Evolutionary conservation across 2,329 filamentous ascomycete species (phyloP), one percentile per base, ranked within the genome.

Genomic region (Rutstroemia sp.): DNA sequence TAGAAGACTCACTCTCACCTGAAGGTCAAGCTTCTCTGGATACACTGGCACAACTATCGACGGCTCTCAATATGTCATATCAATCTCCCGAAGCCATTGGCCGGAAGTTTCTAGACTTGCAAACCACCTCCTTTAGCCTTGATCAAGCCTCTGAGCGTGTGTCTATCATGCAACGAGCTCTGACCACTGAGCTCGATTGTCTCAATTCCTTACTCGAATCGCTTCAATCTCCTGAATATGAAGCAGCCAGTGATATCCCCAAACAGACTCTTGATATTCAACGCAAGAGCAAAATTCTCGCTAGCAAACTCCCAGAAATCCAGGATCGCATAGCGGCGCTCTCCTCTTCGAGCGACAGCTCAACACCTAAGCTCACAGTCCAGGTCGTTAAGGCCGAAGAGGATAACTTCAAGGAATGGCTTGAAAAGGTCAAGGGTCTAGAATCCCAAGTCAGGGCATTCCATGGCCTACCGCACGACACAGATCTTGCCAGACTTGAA

Each of bases 191-290:
- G 63, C 66, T 79, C 1, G 69, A 69, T 12, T 63, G 65, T 3
- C 69, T 76, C 12, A 67, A 71, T 12, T 54, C 61, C 1, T 65
- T 82, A 38, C 67, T 80, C 8, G 60, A 66, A 5, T 71, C 75
- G 10, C 68, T 84, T 4, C 70, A 72, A 23, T 67, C 70, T 14
- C 72, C 75, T 6, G 69, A 70, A 14, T 86, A 81, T 64, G 76
- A 80, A 16, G 78, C 81, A 0, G 71, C 82, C 0, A 66, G 80
- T 0, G 75, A 83, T 59, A 73, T 92, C 3, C 80, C 82, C 10
- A 82, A 83, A 62, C 79, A 86, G 62, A 92, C 90, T n/a, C 77
- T 85, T 4, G 86, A 94, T 51, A 81, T 87, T 71, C 83, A 85
- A 61, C 83, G 88, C 54, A 83, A 79, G 56, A 81, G 86, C 49